These are phyloP conservation scores for Kazachstania taianensis DNA, from an alignment of 805 yeast genomes.

Conservation along the genomic window DNA sequence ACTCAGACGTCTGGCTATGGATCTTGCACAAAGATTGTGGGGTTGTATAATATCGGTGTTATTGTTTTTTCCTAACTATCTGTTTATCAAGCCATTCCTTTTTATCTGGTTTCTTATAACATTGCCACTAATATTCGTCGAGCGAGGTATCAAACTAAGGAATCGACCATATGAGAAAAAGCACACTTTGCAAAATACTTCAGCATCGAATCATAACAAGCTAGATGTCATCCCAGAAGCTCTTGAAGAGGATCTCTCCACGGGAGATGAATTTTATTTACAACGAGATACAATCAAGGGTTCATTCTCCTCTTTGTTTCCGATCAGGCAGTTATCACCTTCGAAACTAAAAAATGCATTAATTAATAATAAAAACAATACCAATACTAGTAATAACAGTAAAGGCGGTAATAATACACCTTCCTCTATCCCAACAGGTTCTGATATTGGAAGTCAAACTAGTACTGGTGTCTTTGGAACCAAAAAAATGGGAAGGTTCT, in stretches of 20 bases:
- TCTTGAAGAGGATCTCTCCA: conserved; percentile 21
- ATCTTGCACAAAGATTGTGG: not conserved
- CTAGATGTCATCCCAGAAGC: conserved; percentile 5
- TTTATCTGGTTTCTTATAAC: conserved; percentile 42
- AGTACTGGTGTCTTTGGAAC: conserved; percentile 15
- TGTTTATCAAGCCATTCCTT: conserved; percentile 43
- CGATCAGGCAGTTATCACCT: conserved; percentile 4
- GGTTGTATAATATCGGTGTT: conserved; percentile 9
- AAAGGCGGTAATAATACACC: not conserved
- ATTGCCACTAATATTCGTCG: conserved; percentile 43
- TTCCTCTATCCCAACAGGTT: too few species aligned
- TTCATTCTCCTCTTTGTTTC: conserved; percentile 17
- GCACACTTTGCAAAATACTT: not conserved
- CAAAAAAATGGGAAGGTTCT: conserved; percentile 32
- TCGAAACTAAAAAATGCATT: not conserved
- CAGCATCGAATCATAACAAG: not conserved
- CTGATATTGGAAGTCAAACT: conserved; percentile 2
- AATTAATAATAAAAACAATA: not conserved
- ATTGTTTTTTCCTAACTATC: conserved; percentile 39
- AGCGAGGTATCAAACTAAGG: conserved; percentile 16
- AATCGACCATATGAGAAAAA: conserved; percentile 1
- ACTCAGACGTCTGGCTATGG: too few species aligned
- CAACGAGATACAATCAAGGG: conserved; percentile 27
- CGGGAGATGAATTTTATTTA: conserved; percentile 22
- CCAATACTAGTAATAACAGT: not conserved